Evolutionary conservation across 148 eudicot genomes (phyloP).

Genomic region (Persicaria maculosa): DNA sequence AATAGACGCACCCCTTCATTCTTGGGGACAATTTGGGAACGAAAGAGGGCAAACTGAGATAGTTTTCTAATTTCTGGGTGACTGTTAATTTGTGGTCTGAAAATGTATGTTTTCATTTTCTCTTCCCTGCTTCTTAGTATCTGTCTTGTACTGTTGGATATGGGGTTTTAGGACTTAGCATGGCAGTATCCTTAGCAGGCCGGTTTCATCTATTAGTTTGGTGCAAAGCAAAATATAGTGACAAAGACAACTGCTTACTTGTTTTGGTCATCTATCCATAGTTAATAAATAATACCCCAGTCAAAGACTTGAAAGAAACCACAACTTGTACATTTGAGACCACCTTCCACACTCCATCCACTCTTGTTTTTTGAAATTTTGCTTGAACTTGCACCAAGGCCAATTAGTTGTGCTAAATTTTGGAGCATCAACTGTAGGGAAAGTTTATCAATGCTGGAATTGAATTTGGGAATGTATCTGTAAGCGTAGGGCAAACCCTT

Average conservation of each 20-base stretch:
- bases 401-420: not conserved
- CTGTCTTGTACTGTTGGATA: not conserved
- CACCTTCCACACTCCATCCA: not conserved
- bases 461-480: not conserved
- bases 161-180: not conserved
- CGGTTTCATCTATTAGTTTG: not conserved
- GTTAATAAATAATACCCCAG: not conserved
- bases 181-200: not conserved
- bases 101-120: not conserved
- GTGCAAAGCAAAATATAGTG: not conserved
- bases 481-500: not conserved
- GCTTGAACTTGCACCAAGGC: not conserved
- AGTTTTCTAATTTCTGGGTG: not conserved
- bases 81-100: not conserved
- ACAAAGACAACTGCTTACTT: too few species aligned
- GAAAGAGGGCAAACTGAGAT: slow-evolving; percentile 7
- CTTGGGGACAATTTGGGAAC: not conserved
- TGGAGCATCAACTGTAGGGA: not conserved
- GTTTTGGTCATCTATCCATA: not conserved
- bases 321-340: not conserved
- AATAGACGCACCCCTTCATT: not conserved
- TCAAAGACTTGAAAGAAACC: not conserved
- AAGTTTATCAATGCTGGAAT: not conserved
- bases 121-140: not conserved
- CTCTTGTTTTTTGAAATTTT: not conserved